Evolutionary conservation across 2,329 filamentous ascomycete genomes (phyloP), one percentile per base, ranked within the genome.

Genomic region (Cryoendolithus antarcticus): DNA sequence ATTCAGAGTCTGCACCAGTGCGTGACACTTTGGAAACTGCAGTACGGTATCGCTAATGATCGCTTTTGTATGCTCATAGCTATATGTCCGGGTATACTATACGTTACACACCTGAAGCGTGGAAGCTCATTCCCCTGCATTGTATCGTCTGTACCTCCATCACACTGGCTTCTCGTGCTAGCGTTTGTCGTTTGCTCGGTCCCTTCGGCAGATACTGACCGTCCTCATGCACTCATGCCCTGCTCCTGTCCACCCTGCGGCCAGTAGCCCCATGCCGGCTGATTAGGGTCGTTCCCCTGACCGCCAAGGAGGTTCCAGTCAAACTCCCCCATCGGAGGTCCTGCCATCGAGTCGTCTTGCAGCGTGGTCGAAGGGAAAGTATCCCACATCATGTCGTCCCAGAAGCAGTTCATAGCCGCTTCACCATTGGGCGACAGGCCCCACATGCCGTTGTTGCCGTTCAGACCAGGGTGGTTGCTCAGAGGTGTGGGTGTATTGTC

Each of bases 321-420:
- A n/a, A 40, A 40, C 11, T 40, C 38, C 5, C 37, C 34, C n/a
- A 31, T 11, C 15, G 34, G 34, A 29, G 37, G 35, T 30, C 34
- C 21, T n/a, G 32, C 6, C 12, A 15, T 30, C 11, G 38, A 30
- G 24, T 36, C 34, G 15, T 40, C 38, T 2, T 34, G 35, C 38
- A 40, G 32, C 10, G 34, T 24, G 5, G 39, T 30, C 15, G 15
- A 19, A 10, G 46, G 48, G 11, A 50, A 42, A 8, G 40, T 45
- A 21, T 48, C 48, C 48, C 48, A 50, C 46, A 50, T 45, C 35
- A 48, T 45, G 28, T 50, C 46, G 30, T 46, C 42, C 48, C 48
- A 50, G 40, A 50, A 48, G 8, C 42, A 41, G 13, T 44, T 44
- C 42, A 50, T 47, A 4, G 44, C 42, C 4, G 46, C 44, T 29